Base-by-base conservation (phyloP, 805 yeast genomes). In the Citeromyces matritensis region DNA sequence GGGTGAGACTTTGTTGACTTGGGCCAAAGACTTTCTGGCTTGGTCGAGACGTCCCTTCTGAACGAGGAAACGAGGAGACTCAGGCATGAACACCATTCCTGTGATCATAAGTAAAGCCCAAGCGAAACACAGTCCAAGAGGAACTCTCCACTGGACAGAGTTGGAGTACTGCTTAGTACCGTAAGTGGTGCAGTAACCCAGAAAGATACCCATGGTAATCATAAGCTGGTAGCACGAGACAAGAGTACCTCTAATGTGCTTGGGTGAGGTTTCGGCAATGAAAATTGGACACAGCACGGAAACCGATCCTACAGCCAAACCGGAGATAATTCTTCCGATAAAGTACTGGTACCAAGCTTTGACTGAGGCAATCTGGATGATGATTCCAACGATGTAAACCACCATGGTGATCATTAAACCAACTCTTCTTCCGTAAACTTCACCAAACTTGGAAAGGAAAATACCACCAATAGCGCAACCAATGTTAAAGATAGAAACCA, bases 391-490 rank as follows among this genome's bases (percentile, higher is more conserved):
- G 34, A 69, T 61, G 49, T 74, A 75, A 33, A 76, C 59, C 15
- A 57, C 47, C 63, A 73, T 61, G 34, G 73, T 60, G 26, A 57
- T 37, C 59, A 62, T 62, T 29, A 76, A 51, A 40, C 75, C 77
- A 31, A 47, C 38, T 48, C 71, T 70, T 56, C 84, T 63, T 41
- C 84, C 84, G 39, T 54, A 55, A 14, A 56, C 45, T 45, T 78
- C 84, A 47, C 69, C 80, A 23, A 60, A 37, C 44, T 64, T 71
- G 35, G 74, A 63, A 27, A 76, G 53, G 30, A 65, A 53, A 15
- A 77, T 46, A 51, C 82, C 79, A 49, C 86, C 88, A 34, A 78
- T 54, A 33, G 81, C 80, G 59, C 83, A 74, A 35, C 82, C 82
- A 42, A 73, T 54, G 50, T 74, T 73, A 59, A 75, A 76, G 33